Evolutionary conservation across 345 rosid genomes (phyloP), one percentile per base, ranked within the genome.

Genomic region (Eucalyptus coolabah): DNA sequence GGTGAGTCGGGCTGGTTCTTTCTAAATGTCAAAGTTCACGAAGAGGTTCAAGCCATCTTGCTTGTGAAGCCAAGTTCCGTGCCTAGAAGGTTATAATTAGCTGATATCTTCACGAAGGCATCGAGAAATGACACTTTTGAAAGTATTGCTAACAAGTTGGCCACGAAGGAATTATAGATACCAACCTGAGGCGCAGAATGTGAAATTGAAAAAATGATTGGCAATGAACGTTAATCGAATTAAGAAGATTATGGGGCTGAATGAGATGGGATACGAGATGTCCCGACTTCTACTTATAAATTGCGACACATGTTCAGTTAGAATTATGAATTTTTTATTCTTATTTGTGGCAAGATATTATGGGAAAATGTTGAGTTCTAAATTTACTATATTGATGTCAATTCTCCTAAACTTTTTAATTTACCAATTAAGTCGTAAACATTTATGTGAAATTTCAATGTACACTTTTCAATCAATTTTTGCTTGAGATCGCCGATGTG

Each of bases 401-500:
- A 63, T 30, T 63, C 16, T 63, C 8, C 34, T 63, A 63, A 63
- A 12, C 4, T 28, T 63, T 63, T 28, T 30, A 13, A 63, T 28
- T 63, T 63, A 0, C 1, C 6, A 56, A 56, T 56, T 24, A 56
- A 56, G 30, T 56, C 13, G 0, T 56, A 10, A 24, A 56, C 0
- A 56, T 10, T 56, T 63, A 13, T 12, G 69, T 63, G 0, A 63
- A 63, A 63, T 30, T 63, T 0, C 69, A 63, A 30, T 63, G 17
- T 13, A 63, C 17, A 28, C 34, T 63, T 63, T 63, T 13, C 4
- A 6, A 28, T 0, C 18, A 30, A 13, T 63, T 63, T 63, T 63
- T 30, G 34, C 4, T 28, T 1, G 16, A 63, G 0, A 63, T 63
- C 17, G 0, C 7, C 2, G 9, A 60, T 0, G 67, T 12, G 67